These are phyloP conservation scores for Rubia balearica DNA, from an alignment of 305 asterid species.

Conservation along the genomic window DNA sequence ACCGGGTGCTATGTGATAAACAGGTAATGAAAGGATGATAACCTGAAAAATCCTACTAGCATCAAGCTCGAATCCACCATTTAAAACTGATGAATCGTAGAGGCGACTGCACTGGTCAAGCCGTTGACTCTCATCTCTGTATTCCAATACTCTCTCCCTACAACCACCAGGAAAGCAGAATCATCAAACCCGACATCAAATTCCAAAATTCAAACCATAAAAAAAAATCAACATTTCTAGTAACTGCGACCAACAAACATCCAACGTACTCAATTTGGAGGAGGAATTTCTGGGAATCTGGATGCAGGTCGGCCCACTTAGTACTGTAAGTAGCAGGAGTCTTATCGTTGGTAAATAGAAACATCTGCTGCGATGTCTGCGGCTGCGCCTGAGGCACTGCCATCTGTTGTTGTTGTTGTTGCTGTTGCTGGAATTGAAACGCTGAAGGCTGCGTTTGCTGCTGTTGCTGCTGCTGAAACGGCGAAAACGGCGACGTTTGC, in stretches of 20 bases:
- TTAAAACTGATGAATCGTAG: slow-evolving; percentile 72
- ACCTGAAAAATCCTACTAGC: slow-evolving; percentile 82
- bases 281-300: slow-evolving; percentile 80
- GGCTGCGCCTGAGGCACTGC: slow-evolving; percentile 31
- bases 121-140: slow-evolving; percentile 81
- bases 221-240: not conserved
- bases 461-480: slow-evolving; percentile 19
- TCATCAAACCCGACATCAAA: not conserved
- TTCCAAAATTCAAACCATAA: not conserved
- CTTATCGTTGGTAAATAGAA: slow-evolving; percentile 71
- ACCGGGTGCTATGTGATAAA: not conserved
- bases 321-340: slow-evolving; percentile 84
- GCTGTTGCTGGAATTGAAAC: slow-evolving; percentile 33
- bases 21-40: not conserved
- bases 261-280: slow-evolving; percentile 68
- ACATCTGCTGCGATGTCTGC: slow-evolving; percentile 50
- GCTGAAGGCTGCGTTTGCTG: slow-evolving; percentile 30
- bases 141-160: slow-evolving; percentile 83
- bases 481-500: slow-evolving; percentile 23
- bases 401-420: slow-evolving; percentile 33
- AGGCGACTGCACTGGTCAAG: slow-evolving; percentile 81
- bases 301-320: slow-evolving; percentile 95
- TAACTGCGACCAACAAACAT: not conserved
- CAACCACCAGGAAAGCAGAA: slow-evolving; percentile 12
- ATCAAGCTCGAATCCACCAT: slow-evolving; percentile 78